Conservation (phyloP, 2,329 filamentous ascomycete genomes). For the Pseudogymnoascus destructans region DNA sequence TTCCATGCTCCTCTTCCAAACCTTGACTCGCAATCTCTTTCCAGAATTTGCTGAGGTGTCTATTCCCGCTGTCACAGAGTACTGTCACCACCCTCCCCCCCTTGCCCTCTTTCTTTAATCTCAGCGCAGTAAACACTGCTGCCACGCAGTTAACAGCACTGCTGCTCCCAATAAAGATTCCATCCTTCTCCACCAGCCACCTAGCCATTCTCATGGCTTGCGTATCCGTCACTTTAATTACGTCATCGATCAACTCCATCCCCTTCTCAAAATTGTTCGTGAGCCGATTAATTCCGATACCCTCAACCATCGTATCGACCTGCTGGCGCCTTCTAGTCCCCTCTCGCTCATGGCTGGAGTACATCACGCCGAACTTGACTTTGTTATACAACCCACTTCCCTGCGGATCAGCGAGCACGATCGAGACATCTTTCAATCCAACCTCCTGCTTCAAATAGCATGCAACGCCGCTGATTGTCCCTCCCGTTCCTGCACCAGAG, state of each 20-base stretch:
- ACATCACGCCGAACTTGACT: conserved; percentile 90
- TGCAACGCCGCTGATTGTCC: conserved; percentile 80
- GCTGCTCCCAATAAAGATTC: conserved; percentile 86
- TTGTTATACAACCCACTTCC: conserved; percentile 90
- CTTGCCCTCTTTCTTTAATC: conserved; percentile 47
- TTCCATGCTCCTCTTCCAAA: conserved; percentile 43
- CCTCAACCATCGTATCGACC: conserved; percentile 92
- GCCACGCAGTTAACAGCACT: conserved; percentile 94
- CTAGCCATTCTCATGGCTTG: conserved; percentile 91
- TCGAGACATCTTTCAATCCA: conserved; percentile 28
- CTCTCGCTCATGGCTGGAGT: conserved; percentile 75
- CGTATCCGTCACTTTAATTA: conserved; percentile 72
- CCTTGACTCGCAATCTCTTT: conserved; percentile 56
- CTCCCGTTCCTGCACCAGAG: conserved; percentile 85
- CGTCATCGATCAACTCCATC: conserved; percentile 75
- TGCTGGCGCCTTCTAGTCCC: conserved; percentile 80
- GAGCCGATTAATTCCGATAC: conserved; percentile 88
- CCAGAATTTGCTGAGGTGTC: conserved; percentile 80
- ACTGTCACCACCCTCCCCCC: conserved; percentile 59
- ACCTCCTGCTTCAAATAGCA: conserved; percentile 60
- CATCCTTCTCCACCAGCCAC: conserved; percentile 91
- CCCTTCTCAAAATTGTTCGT: conserved; percentile 88
- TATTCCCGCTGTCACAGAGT: conserved; percentile 71
- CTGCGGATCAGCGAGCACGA: conserved; percentile 86
- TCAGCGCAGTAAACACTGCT: conserved; percentile 54